Conservation (phyloP, 2,329 filamentous ascomycete species). For the Colletotrichum caudatum region DNA sequence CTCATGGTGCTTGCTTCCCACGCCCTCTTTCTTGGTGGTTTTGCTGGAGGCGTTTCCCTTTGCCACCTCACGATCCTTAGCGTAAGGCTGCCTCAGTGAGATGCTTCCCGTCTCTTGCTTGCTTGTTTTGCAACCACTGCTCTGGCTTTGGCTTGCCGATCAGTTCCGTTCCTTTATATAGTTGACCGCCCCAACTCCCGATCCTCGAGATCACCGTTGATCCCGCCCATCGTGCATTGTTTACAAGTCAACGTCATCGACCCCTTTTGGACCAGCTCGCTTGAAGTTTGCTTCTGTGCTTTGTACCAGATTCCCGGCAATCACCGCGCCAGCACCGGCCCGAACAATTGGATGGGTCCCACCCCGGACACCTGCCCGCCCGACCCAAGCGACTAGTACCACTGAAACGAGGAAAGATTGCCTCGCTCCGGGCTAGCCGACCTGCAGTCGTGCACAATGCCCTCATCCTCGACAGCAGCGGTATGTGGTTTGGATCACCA, state of each 20-base stretch:
- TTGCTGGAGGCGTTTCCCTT: neutral
- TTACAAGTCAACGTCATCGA: neutral
- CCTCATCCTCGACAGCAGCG: conserved; percentile 28
- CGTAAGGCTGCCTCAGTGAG: conserved; percentile 27
- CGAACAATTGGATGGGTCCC: conserved; percentile 4
- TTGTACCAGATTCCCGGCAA: neutral
- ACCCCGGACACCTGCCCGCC: neutral
- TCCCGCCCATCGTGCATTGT: conserved; percentile 22
- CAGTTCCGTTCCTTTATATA: conserved; percentile 6
- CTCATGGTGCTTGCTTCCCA: neutral
- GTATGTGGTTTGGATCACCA: neutral
- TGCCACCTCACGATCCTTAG: neutral
- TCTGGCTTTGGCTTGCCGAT: neutral
- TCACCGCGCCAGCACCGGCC: neutral
- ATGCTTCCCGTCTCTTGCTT: neutral
- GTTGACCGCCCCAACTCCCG: neutral
- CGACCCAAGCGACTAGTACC: neutral
- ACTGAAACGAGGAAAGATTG: neutral
- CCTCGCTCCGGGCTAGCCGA: neutral
- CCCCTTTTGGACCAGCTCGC: neutral
- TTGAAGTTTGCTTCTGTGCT: neutral
- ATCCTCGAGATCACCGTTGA: conserved; percentile 1
- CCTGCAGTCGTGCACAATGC: conserved; percentile 9
- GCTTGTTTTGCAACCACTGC: neutral
- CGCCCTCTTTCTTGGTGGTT: neutral